Conservation (phyloP, 495 filamentous ascomycete species). For the Cudoniella acicularis region DNA sequence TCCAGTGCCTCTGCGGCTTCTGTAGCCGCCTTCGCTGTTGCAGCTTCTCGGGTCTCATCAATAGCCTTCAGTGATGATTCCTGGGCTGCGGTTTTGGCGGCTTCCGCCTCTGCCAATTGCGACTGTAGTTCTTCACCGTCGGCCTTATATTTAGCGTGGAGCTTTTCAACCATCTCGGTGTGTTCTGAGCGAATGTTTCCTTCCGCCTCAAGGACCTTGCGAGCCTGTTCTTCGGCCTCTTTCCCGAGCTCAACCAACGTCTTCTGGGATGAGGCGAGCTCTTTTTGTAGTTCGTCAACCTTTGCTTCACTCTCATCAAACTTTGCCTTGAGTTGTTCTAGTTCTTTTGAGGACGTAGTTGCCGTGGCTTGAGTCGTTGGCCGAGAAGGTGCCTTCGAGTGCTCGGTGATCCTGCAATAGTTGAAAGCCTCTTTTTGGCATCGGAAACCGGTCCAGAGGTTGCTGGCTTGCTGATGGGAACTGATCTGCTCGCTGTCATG, state of each 20-base stretch:
- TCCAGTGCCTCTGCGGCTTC: conserved; percentile 16
- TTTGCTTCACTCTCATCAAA: conserved; percentile 33
- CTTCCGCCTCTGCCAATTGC: conserved; percentile 25
- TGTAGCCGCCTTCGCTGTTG: conserved; percentile 17
- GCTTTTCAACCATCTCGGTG: conserved; percentile 26
- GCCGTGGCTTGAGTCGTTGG: conserved; percentile 29
- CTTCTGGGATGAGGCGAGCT: conserved; percentile 29
- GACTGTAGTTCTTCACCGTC: conserved; percentile 33
- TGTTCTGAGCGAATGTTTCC: conserved; percentile 22
- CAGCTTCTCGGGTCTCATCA: conserved; percentile 22
- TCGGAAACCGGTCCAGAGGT: conserved; percentile 35
- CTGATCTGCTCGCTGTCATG: conserved; percentile 27
- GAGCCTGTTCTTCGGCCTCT: conserved; percentile 21
- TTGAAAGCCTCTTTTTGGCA: conserved; percentile 48
- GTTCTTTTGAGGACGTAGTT: conserved; percentile 40
- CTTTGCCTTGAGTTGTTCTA: conserved; percentile 50
- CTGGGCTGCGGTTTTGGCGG: conserved; percentile 12
- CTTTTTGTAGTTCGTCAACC: conserved; percentile 40
- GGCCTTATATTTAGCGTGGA: conserved; percentile 30
- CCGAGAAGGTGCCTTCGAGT: conserved; percentile 25
- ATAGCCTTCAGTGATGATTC: conserved; percentile 22
- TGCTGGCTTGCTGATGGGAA: conserved; percentile 31
- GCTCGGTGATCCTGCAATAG: conserved; percentile 32
- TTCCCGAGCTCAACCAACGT: conserved; percentile 24
- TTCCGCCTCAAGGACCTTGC: conserved; percentile 16